These are phyloP conservation scores for Macrocybe sp. DNA, from an alignment of 1,284 basidiomycete genomes.

Conservation along the genomic window DNA sequence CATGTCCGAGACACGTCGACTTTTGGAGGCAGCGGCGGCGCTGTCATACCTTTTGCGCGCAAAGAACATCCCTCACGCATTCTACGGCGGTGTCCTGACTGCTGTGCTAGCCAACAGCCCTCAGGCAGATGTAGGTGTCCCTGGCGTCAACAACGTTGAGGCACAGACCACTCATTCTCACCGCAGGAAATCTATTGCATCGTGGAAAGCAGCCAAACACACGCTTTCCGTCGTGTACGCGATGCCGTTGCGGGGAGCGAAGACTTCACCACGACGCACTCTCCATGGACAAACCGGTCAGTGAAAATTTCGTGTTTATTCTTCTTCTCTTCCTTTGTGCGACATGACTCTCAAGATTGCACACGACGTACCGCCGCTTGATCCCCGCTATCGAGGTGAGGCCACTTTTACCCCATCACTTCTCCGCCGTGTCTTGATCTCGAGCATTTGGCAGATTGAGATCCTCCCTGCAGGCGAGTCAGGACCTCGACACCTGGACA, in stretches of 20 bases:
- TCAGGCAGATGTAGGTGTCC: slow-evolving; percentile 47
- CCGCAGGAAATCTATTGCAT: slow-evolving; percentile 48
- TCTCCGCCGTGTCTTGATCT: slow-evolving; percentile 7
- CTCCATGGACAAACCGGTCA: slow-evolving; percentile 48
- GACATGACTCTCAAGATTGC: slow-evolving; percentile 34
- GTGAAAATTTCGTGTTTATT: slow-evolving; percentile 8
- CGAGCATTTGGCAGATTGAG: slow-evolving; percentile 53
- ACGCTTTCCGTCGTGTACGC: slow-evolving; percentile 49
- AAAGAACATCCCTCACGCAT: slow-evolving; percentile 56
- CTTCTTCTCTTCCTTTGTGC: slow-evolving; percentile 6
- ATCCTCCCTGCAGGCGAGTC: slow-evolving; percentile 75
- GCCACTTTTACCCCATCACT: slow-evolving; percentile 3
- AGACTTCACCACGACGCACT: slow-evolving; percentile 40
- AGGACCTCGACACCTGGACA: slow-evolving; percentile 68
- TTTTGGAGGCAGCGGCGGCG: slow-evolving; percentile 57
- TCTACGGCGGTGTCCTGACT: slow-evolving; percentile 59
- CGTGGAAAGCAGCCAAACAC: slow-evolving; percentile 43
- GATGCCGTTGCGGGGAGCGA: slow-evolving; percentile 41
- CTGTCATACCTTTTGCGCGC: slow-evolving; percentile 52
- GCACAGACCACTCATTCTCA: slow-evolving; percentile 8
- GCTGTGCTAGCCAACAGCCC: slow-evolving; percentile 51
- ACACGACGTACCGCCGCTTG: slow-evolving; percentile 50
- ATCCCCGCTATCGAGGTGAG: slow-evolving; percentile 35
- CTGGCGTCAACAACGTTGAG: slow-evolving; percentile 4
- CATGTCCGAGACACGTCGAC: slow-evolving; percentile 62